Conservation (phyloP, 2,329 filamentous ascomycete genomes). For the Zasmidium citrigriseum region DNA sequence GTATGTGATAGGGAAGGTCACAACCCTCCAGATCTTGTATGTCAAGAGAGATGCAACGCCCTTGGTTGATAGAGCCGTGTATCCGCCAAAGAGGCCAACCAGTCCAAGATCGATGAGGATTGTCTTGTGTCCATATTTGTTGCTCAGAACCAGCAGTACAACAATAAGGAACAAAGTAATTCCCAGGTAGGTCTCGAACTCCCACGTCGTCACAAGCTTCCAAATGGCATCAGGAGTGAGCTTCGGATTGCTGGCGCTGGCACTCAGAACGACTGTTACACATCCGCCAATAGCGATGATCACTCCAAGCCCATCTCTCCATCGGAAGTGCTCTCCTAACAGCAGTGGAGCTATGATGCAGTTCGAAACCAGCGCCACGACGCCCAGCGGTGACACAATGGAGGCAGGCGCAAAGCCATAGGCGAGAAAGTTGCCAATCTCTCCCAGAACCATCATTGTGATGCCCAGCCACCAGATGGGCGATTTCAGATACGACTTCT, state of each 20-base stretch:
- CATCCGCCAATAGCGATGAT: constrained; percentile 83
- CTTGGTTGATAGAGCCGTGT: constrained; percentile 95
- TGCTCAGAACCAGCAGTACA: constrained; percentile 78
- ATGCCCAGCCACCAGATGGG: constrained; percentile 98
- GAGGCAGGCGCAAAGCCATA: constrained; percentile 98
- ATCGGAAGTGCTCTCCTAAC: constrained; percentile 86
- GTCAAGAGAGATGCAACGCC: constrained; percentile 94
- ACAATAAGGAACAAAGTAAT: constrained; percentile 74
- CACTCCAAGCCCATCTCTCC: constrained; percentile 83
- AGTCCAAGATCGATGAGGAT: constrained; percentile 92
- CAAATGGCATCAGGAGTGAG: constrained; percentile 88
- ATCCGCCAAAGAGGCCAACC: constrained; percentile 94
- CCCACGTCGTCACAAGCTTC: constrained; percentile 81
- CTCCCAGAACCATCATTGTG: constrained; percentile 86
- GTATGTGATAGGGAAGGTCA: constrained; percentile 91
- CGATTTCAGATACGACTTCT: constrained; percentile 79
- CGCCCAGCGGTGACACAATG: constrained; percentile 92
- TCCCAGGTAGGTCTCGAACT: constrained; percentile 87
- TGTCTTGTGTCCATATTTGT: constrained; percentile 77
- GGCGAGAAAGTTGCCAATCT: constrained; percentile 93
- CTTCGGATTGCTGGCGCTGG: constrained; percentile 85
- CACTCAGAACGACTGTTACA: constrained; percentile 89
- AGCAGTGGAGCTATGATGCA: constrained; percentile 94
- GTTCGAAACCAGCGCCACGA: constrained; percentile 95
- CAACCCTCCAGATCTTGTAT: constrained; percentile 82